Percentiles rank a stretch among this genome's conserved stretches.
Evolutionary conservation across 2,329 filamentous ascomycete species (phyloP).

Genomic region (Trichoderma cornu-damae): DNA sequence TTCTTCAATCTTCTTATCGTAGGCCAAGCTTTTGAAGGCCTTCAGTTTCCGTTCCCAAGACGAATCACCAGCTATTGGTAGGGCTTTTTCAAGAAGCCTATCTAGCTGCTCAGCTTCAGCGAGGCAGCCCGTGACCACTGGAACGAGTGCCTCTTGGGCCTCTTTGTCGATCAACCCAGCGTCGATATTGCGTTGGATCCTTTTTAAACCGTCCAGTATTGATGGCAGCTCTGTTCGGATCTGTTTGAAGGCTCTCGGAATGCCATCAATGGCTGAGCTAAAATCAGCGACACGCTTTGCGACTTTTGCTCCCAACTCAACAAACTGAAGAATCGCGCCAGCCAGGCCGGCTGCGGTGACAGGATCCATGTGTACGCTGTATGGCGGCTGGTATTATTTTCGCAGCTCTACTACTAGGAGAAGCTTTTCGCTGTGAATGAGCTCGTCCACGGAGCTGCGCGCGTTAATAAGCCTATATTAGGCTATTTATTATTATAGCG

Average conservation of each 20-base stretch:
- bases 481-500: no score
- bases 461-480: no score
- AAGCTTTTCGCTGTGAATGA: background rate
- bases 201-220: slow-evolving; percentile 1
- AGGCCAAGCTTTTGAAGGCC: background rate
- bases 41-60: background rate
- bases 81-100: background rate
- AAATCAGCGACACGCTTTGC: slow-evolving; percentile 3
- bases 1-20: slow-evolving; percentile 8
- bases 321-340: background rate
- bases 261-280: background rate
- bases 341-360: background rate
- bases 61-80: background rate
- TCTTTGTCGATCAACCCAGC: background rate
- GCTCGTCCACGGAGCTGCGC: background rate
- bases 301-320: slow-evolving; percentile 3
- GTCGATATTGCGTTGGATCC: background rate
- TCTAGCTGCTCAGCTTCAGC: background rate
- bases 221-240: slow-evolving; percentile 1
- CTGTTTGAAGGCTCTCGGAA: background rate
- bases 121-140: slow-evolving; percentile 8
- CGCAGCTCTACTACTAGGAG: background rate
- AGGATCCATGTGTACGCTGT: slow-evolving; percentile 1
- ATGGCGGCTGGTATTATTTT: background rate
- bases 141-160: slow-evolving; percentile 2